Base-by-base conservation (phyloP, 2,329 filamentous ascomycete genomes). In the Acarospora socialis region DNA sequence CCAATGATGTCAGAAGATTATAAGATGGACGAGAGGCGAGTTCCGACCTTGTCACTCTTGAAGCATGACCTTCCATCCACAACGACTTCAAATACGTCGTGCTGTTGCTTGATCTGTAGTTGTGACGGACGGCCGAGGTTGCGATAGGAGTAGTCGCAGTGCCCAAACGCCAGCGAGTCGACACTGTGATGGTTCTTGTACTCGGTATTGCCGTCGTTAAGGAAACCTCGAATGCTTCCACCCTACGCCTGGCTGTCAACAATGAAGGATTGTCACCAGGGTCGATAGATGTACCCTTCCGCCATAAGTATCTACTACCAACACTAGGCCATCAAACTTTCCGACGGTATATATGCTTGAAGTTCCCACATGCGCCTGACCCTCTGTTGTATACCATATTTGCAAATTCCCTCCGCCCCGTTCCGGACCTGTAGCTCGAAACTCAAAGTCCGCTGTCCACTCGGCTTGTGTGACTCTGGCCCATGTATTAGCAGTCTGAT, bases 91-190 rank as follows among this genome's bases (percentile, higher is more conserved):
- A 98, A 79, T 33, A 62, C 63, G 25, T 64, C 63, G 25, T 64
- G 56, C 12, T 69, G 70, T 49, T 72, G 66, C 43, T 81, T 80
- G 49, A 98, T 53, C 54, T 79, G 80, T 49, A 98, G 58, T 47
- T 80, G 73, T 28, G 81, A 84, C 10, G 84, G 78, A 4, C 80
- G 72, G 12, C 90, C 90, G 14, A 92, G 68, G 57, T 98, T 98
- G 44, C 90, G 80, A 64, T 94, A 98, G 27, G 73, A 57, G 54
- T 90, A 90, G 48, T 77, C 71, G 64, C 90, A 98, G 58, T 93
- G 83, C 9, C 84, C 90, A 53, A 98, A 98, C 10, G 87, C 81
- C 32, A 94, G 67, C 45, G 71, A 75, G 57, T 94, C 86, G 10
- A 93, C 73, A 46, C 72, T 77, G 43, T 73, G 66, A 45, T 86